Evolutionary conservation across 1,139 yeast genomes (phyloP), one percentile per base, ranked within the genome.

Genomic region (Sugiyamaella sp.): DNA sequence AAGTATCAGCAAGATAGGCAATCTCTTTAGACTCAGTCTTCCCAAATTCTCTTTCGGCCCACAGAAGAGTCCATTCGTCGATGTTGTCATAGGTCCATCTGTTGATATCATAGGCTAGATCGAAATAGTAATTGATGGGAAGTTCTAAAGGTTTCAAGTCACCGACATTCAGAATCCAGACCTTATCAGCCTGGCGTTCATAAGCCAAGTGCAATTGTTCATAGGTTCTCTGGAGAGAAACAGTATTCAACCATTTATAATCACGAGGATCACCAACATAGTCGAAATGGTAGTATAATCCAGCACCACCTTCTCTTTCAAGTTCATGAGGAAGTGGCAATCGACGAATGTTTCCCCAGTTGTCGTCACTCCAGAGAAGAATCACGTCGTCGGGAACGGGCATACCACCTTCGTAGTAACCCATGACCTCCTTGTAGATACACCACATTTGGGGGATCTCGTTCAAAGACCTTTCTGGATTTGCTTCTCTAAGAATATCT

Each of bases 81-180:
- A 57, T 39, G 24, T 49, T 52, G 19, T 49, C 57, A 17, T 49
- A 50, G n/a, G 35, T 38, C 60, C 60, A 60, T 25, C 49, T 37
- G 9, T 56, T 52, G 21, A 59, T 54, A 38, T 60, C 61, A 47
- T 60, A 58, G 10, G 63, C 63, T 8, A 60, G 47, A 40, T 56
- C 61, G 37, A 59, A 52, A 45, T 51, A 60, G 21, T 45, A 54
- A 37, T 51, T 51, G 47, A 57, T 59, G n/a, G 63, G 63, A 19
- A 60, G 39, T 38, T 60, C 63, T 24, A 56, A 46, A 19, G 63
- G 62, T 46, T 60, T 60, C 41, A 60, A 17, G 27, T 60, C 63
- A 27, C 63, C 63, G n/a, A 60, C 62, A 29, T 60, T 60, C 33
- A 60, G 52, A 35, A 60, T 59, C 63, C 63, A 60, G 12, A 59